A percentile compares a stretch with the other conserved stretches of the same genome.
These are phyloP conservation scores for Farysia itapuensis DNA, from an alignment of 1,284 basidiomycete species.

Conservation along the genomic window DNA sequence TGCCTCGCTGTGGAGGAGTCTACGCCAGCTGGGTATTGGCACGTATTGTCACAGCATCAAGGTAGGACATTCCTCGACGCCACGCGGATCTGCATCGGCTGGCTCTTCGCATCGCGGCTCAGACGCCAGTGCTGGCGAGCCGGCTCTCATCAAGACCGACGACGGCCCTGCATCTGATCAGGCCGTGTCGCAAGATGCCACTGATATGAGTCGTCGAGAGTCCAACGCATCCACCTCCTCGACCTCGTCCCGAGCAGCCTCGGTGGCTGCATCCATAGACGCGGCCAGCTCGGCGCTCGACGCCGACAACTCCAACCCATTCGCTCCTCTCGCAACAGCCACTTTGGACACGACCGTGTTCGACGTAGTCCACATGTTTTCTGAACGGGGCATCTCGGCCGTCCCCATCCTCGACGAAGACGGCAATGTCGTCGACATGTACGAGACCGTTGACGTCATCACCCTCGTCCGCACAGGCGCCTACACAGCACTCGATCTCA, in stretches of 20 bases:
- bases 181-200: not conserved
- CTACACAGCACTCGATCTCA: constrained; percentile 90
- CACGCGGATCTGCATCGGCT: not conserved
- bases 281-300: not conserved
- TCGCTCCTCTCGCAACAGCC: constrained; percentile 87
- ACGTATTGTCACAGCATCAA: constrained; percentile 71
- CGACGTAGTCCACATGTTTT: constrained; percentile 98
- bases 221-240: constrained; percentile 1
- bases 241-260: constrained; percentile 3
- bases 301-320: constrained; percentile 63
- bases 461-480: constrained; percentile 79
- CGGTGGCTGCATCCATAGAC: constrained; percentile 1
- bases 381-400: constrained; percentile 89
- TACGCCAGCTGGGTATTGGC: constrained; percentile 87
- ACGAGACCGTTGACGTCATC: constrained; percentile 98
- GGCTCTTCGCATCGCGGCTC: constrained; percentile 12
- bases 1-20: constrained; percentile 66
- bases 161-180: not conserved
- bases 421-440: constrained; percentile 91
- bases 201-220: not conserved
- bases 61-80: not conserved
- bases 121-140: constrained; percentile 26
- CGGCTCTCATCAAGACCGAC: constrained; percentile 11
- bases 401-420: constrained; percentile 93
- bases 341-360: constrained; percentile 90